Conservation (phyloP, 768 basidiomycete species). For the Mycena crocata region DNA sequence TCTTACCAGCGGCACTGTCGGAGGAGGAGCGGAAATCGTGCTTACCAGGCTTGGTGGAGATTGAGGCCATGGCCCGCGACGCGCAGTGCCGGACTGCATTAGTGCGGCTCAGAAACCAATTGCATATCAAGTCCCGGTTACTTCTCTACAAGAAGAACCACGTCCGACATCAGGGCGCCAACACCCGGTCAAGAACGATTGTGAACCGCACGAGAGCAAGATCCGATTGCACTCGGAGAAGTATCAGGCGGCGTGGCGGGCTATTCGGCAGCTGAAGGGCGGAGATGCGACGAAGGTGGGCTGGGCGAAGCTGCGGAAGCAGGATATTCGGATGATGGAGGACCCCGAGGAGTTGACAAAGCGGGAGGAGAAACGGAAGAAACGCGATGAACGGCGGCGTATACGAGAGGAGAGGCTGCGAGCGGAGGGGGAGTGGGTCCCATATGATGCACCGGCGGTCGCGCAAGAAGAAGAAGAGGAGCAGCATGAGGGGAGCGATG, state of each 20-base stretch:
- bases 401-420: too few relatives aligned
- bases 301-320: too few relatives aligned
- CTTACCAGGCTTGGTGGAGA: background rate
- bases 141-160: background rate
- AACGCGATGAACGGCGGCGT: too few relatives aligned
- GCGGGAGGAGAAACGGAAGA: too few relatives aligned
- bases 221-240: background rate
- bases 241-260: constrained; percentile 1
- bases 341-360: too few relatives aligned
- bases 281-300: too few relatives aligned
- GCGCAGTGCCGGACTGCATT: constrained; percentile 16
- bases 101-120: constrained; percentile 1
- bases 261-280: background rate
- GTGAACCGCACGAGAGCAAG: background rate
- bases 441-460: too few relatives aligned
- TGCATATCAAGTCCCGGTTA: too few relatives aligned
- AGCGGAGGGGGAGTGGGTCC: too few relatives aligned
- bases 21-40: background rate
- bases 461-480: too few relatives aligned
- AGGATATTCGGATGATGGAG: too few relatives aligned
- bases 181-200: constrained; percentile 9
- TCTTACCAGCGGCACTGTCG: background rate
- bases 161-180: constrained; percentile 8
- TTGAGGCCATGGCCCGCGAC: constrained; percentile 9
- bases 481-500: too few relatives aligned